Base-by-base conservation (phyloP, 306 rosid species). In the Abrus pulchellus region DNA sequence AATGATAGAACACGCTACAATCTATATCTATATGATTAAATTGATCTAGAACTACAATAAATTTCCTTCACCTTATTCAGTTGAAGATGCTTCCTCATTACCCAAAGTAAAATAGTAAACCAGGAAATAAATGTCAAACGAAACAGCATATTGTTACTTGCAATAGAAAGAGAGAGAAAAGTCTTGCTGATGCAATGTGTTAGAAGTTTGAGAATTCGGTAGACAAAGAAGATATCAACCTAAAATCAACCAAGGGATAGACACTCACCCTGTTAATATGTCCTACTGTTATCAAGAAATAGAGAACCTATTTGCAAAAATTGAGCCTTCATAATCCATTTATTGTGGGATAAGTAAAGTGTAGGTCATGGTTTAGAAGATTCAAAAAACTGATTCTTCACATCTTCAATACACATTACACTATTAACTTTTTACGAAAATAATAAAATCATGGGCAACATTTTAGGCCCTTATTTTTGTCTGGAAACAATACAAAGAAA, bases 391-490 rank as follows among this genome's bases (percentile, higher is more conserved):
- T 34, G 30, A 41, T 71, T 66, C 44, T 79, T 76, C 8, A 49
- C 50, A 50, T 74, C 28, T 48, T 32, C 27, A 84, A 34, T 8
- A 77, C 32, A 68, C 48, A 3, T 62, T 36, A 76, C 63, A 29
- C 48, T 34, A 30, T 20, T 10, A 41, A 57, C 44, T 11, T 76
- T 34, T 48, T 52, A 73, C 7, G 77, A 83, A 40, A 61, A 72
- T 55, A 10, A 62, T n/a, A 45, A 20, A 20, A 69, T 68, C 41
- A 56, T 47, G 88, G 88, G 86, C 88, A 83, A 79, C 49, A 72
- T 61, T 79, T 56, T 57, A 65, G 54, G 85, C 90, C 88, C 90
- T 88, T 89, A 83, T 83, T 84, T 41, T 83, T 43, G 62, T 75
- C 48, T 55, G 61, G 40, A 74, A n/a, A 57, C 60, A 68, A 29